phyloP scores from a whole-genome alignment of 768 basidiomycete species.

The Amanita molliuscula region DNA sequence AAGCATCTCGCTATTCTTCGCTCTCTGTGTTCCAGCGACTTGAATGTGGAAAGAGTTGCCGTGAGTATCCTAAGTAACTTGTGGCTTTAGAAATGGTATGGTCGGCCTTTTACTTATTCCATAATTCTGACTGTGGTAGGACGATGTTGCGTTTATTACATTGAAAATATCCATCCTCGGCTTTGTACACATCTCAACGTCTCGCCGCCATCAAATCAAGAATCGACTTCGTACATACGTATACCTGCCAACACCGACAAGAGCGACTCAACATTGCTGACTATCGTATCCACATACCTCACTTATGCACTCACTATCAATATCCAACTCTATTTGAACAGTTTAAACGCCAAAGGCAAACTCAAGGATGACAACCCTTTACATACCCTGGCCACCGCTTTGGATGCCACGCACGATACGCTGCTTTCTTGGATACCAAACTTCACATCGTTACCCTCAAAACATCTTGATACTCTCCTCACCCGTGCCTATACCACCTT shows the following conservation, averaged over 20 bases:
- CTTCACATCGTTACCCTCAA: slow-evolving; percentile 41
- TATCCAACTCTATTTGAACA: slow-evolving; percentile 14
- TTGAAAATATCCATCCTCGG: slow-evolving; percentile 34
- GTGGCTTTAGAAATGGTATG: slow-evolving; percentile 63
- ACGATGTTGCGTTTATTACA: slow-evolving; percentile 35
- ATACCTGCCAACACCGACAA: slow-evolving; percentile 26
- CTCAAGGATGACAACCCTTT: slow-evolving; percentile 8
- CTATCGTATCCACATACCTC: slow-evolving; percentile 51
- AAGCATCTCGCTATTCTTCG: slow-evolving; percentile 40
- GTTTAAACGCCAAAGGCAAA: not conserved
- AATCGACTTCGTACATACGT: slow-evolving; percentile 14
- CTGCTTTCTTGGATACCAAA: slow-evolving; percentile 13
- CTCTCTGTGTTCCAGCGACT: slow-evolving; percentile 27
- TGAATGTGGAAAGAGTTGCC: slow-evolving; percentile 70
- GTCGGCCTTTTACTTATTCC: slow-evolving; percentile 7
- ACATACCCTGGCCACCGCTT: slow-evolving; percentile 9
- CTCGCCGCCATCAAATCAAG: slow-evolving; percentile 1
- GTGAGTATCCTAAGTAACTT: slow-evolving; percentile 53
- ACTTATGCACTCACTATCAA: slow-evolving; percentile 38
- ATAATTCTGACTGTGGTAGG: slow-evolving; percentile 26
- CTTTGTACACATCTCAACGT: slow-evolving; percentile 25
- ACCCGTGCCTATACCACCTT: slow-evolving; percentile 50
- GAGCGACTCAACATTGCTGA: slow-evolving; percentile 28
- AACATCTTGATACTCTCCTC: slow-evolving; percentile 47
- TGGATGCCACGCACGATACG: slow-evolving; percentile 12